Evolutionary conservation across 1,284 basidiomycete genomes (phyloP), one percentile per base, ranked within the genome.

Genomic region (Heterobasidion irregulare): DNA sequence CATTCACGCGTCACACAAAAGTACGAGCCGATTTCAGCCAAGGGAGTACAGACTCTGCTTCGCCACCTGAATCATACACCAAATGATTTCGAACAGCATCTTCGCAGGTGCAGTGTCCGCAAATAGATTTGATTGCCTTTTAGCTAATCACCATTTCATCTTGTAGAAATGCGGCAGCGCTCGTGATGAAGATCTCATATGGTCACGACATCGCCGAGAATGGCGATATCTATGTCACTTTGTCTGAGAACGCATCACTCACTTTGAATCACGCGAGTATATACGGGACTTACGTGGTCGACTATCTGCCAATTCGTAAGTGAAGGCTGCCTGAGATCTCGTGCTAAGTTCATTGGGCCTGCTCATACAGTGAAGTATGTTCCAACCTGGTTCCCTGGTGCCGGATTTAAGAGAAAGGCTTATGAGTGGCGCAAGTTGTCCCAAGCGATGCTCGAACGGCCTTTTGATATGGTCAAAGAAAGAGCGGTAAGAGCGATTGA

Each of bases 211-310:
- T 74, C 32, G 62, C 63, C 8, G 66, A 67, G 15, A 58, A 67
- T 43, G 73, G 73, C 6, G 77, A 78, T 54, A 58, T 68, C 13
- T 79, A 74, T 58, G 72, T 80, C 8, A 62, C 67, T 1, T 62
- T 76, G 7, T 77, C 76, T 2, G 77, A 68, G 54, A 57, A 61
- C 13, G 64, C 66, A 2, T 49, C 66, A 33, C 13, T 59, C 69
- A 55, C 62, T 12, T 56, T 66, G 5, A 63, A 54, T 5, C 47
- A 57, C 13, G 62, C 62, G 10, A 63, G 62, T 1, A 62, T 64
- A 16, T 63, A 61, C 43, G 68, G 67, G 15, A 63, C 66, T 13
- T 69, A 63, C 53, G 55, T 68, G 5, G 66, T 68, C n/a, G 68
- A 68, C 52, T 64, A 63, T 46, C 52, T 68, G 12, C 63, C 62